Conservation (phyloP, 148 eudicot species). For the Rhododendron vialii region DNA sequence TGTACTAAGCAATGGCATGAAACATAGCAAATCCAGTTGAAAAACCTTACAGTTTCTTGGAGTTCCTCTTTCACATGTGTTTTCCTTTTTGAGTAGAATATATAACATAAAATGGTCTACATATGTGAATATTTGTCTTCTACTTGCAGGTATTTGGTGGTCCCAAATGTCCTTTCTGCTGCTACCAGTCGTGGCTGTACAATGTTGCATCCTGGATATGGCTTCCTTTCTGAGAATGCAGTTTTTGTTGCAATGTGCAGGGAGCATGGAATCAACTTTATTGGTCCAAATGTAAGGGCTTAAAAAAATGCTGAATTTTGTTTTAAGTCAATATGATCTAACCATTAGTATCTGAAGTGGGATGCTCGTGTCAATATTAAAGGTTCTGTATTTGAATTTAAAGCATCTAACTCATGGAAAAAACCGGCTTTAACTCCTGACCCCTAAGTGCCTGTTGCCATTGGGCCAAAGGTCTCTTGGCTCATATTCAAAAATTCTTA, state of each 20-base stretch:
- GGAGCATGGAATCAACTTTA: constrained; percentile 92
- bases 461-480: background rate
- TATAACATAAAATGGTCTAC: background rate
- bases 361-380: background rate
- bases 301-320: background rate
- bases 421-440: background rate
- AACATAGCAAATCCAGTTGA: background rate
- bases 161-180: constrained; percentile 91
- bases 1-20: background rate
- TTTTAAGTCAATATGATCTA: background rate
- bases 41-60: background rate
- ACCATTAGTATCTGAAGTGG: background rate
- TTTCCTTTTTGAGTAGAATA: background rate
- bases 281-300: constrained; percentile 88
- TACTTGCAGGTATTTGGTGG: constrained; percentile 70
- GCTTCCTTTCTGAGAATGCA: constrained; percentile 98
- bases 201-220: constrained; percentile 99
- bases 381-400: background rate
- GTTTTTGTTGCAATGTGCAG: constrained; percentile 92
- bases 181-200: constrained; percentile 91
- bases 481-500: background rate
- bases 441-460: background rate
- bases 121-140: background rate
- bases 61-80: background rate
- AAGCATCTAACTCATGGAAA: background rate